A percentile compares a stretch with the other conserved stretches of the same genome.
phyloP scores from a whole-genome alignment of 2,329 filamentous ascomycete species.

The Cladosporium sp. region DNA sequence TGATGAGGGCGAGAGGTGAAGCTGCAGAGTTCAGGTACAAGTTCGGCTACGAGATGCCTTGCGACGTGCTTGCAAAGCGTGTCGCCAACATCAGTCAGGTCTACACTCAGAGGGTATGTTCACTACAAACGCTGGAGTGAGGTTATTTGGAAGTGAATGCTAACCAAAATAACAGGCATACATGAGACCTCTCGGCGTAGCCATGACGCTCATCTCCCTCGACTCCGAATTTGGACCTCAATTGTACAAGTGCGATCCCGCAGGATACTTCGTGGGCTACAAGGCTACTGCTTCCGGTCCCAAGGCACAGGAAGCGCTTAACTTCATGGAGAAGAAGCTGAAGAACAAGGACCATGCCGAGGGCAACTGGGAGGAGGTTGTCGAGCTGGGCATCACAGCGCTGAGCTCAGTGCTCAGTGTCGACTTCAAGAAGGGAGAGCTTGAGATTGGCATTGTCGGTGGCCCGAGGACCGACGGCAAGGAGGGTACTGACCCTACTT shows the following conservation, averaged over 20 bases:
- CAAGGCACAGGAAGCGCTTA: constrained; percentile 97
- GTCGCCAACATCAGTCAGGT: constrained; percentile 99
- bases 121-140: background rate
- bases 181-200: constrained; percentile 96
- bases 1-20: constrained; percentile 88
- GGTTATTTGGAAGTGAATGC: constrained; percentile 16
- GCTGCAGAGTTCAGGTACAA: constrained; percentile 98
- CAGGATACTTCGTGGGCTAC: constrained; percentile 97
- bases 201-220: constrained; percentile 89
- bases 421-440: constrained; percentile 99
- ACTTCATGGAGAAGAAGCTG: constrained; percentile 98
- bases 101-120: constrained; percentile 86
- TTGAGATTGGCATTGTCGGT: constrained; percentile 96
- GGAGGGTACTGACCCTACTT: constrained; percentile 73
- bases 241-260: constrained; percentile 97
- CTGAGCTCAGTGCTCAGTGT: constrained; percentile 95
- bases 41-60: constrained; percentile 99
- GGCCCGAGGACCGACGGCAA: constrained; percentile 77
- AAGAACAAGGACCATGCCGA: constrained; percentile 97
- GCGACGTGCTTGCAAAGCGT: constrained; percentile 91
- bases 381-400: constrained; percentile 92
- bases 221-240: constrained; percentile 90
- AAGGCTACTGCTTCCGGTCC: constrained; percentile 96
- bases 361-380: constrained; percentile 93
- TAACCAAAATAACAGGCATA: constrained; percentile 62